Percentiles rank a stretch among this genome's conserved stretches.
Conservation (phyloP, 208 protist genomes). For the Crithidia sp. region DNA sequence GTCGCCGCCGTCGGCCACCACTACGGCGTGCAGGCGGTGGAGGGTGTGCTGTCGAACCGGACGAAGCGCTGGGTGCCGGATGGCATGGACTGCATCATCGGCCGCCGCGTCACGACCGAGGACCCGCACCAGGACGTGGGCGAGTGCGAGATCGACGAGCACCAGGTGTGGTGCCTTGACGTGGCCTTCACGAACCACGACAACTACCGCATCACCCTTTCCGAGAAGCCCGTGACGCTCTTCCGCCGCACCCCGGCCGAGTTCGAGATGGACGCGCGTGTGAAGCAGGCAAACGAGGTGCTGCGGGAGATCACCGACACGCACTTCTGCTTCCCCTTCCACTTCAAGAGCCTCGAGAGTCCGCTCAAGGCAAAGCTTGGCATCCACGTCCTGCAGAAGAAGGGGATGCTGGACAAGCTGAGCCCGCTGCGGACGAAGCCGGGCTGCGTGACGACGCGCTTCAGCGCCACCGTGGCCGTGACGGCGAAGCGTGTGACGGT, state of each 20-base stretch:
- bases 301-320: slow-evolving; percentile 72
- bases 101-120: slow-evolving; percentile 66
- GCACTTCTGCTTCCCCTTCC: slow-evolving; percentile 85
- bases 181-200: slow-evolving; percentile 85
- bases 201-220: slow-evolving; percentile 45
- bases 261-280: slow-evolving; percentile 59
- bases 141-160: slow-evolving; percentile 69
- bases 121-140: slow-evolving; percentile 93
- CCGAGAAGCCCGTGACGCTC: slow-evolving; percentile 56
- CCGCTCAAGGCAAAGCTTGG: slow-evolving; percentile 73
- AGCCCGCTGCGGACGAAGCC: slow-evolving; percentile 64
- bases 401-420: slow-evolving; percentile 71
- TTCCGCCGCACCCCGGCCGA: slow-evolving; percentile 74
- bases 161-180: slow-evolving; percentile 91
- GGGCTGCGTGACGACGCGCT: slow-evolving; percentile 69
- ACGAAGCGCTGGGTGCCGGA: slow-evolving; percentile 97
- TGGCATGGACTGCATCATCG: slow-evolving; percentile 96
- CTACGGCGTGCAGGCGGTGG: slow-evolving; percentile 92
- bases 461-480: slow-evolving; percentile 82
- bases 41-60: slow-evolving; percentile 98
- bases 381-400: slow-evolving; percentile 61
- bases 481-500: slow-evolving; percentile 73
- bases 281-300: slow-evolving; percentile 57
- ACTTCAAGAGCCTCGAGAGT: slow-evolving; percentile 66
- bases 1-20: slow-evolving; percentile 91